Evolutionary conservation across 805 yeast species (phyloP).

Genomic region (Yamadazyma sp.): DNA sequence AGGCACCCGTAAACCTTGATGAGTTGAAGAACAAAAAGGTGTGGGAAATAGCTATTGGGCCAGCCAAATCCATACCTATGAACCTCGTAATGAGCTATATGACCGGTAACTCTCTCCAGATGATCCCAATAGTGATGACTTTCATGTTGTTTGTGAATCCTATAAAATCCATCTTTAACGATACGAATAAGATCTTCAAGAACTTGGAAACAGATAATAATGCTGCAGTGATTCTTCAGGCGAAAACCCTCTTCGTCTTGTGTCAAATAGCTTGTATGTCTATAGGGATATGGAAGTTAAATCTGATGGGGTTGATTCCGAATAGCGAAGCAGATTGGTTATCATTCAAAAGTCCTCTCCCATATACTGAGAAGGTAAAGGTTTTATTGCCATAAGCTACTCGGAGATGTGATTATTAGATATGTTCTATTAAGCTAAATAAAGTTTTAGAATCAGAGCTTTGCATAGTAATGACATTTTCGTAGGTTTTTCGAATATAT

Average conservation of each 20-base stretch:
- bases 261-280: slow-evolving; percentile 57
- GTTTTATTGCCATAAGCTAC: no score
- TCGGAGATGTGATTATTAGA: no score
- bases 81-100: slow-evolving; percentile 86
- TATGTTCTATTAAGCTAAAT: no score
- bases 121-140: slow-evolving; percentile 90
- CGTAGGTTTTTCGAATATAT: no score
- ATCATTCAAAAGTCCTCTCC: slow-evolving; percentile 66
- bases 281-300: slow-evolving; percentile 82
- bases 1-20: slow-evolving; percentile 18
- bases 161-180: slow-evolving; percentile 62
- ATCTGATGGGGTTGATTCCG: slow-evolving; percentile 88
- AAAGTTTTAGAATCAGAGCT: no score
- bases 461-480: no score
- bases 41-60: slow-evolving; percentile 82
- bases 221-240: slow-evolving; percentile 26
- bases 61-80: slow-evolving; percentile 86
- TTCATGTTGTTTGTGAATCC: slow-evolving; percentile 80
- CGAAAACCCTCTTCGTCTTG: slow-evolving; percentile 26
- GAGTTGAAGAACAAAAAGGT: slow-evolving; percentile 60
- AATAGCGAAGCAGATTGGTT: slow-evolving; percentile 88
- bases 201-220: slow-evolving; percentile 42
- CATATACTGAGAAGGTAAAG: slow-evolving; percentile 1
- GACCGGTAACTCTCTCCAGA: slow-evolving; percentile 87
- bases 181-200: slow-evolving; percentile 55